phyloP scores from a whole-genome alignment of 768 basidiomycete species.

The Boletus tylopilopsis region DNA sequence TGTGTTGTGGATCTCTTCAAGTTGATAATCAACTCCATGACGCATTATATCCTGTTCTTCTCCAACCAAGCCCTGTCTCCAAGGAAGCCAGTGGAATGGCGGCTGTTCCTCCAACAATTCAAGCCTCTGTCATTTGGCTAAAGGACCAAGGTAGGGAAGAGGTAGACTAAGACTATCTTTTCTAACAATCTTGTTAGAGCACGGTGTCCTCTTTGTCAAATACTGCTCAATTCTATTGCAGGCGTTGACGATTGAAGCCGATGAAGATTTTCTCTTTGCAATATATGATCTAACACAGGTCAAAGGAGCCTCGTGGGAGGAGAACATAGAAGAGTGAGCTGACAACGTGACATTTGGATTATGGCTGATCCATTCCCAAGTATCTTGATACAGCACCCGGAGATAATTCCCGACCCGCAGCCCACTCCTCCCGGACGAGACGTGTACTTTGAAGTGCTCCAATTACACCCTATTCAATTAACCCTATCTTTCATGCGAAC shows the following conservation, averaged over 20 bases:
- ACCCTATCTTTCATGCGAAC: conserved; percentile 97
- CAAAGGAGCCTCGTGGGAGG: conserved; percentile 88
- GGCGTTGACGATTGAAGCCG: conserved; percentile 91
- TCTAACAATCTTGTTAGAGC: conserved; percentile 49
- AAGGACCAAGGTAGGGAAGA: conserved; percentile 78
- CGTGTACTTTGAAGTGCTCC: conserved; percentile 92
- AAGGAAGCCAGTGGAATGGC: conserved; percentile 73
- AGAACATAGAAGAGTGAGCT: conserved; percentile 68
- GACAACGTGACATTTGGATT: not conserved
- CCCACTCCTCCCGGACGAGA: conserved; percentile 66
- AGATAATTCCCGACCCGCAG: conserved; percentile 67
- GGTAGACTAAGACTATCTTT: not conserved
- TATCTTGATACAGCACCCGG: conserved; percentile 66
- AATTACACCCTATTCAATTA: conserved; percentile 90
- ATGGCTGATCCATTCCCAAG: conserved; percentile 36
- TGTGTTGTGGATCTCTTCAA: conserved; percentile 85
- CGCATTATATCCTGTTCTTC: conserved; percentile 88
- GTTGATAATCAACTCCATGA: conserved; percentile 98
- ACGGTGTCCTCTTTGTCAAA: conserved; percentile 97
- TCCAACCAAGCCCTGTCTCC: conserved; percentile 88
- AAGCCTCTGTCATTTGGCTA: conserved; percentile 82
- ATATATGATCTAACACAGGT: conserved; percentile 90
- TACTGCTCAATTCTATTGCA: conserved; percentile 94
- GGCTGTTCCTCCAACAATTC: conserved; percentile 77
- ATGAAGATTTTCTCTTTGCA: conserved; percentile 93